These are phyloP conservation scores for Parsonsia alboflavescens DNA, from an alignment of 257 asterid species.

Conservation along the genomic window DNA sequence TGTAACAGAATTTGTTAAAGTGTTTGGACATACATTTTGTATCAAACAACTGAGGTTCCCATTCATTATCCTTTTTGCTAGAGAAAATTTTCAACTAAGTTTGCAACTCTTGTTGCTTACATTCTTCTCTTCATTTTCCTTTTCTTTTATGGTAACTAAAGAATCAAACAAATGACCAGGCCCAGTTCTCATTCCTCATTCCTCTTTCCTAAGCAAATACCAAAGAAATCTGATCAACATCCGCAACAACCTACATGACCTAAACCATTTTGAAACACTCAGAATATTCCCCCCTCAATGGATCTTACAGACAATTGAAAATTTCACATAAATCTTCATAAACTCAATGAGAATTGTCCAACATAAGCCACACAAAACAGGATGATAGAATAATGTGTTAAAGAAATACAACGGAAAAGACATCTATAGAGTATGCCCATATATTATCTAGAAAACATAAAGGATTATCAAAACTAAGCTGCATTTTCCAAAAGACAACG, in stretches of 20 bases:
- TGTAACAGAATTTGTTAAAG: background rate
- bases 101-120: background rate
- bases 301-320: background rate
- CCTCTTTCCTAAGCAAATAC: background rate
- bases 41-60: background rate
- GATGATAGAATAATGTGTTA: background rate
- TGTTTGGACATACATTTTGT: background rate
- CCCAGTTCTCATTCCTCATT: background rate
- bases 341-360: background rate
- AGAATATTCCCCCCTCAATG: background rate
- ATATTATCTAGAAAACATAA: background rate
- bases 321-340: background rate
- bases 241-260: background rate
- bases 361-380: background rate
- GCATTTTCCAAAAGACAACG: background rate
- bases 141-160: background rate
- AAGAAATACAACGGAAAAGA: background rate
- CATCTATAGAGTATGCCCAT: background rate
- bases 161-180: background rate
- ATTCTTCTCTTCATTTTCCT: no score
- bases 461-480: background rate
- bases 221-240: background rate
- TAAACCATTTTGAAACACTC: background rate
- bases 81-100: background rate
- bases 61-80: background rate